Base-by-base conservation (phyloP, 495 filamentous ascomycete species). In the Trichoderma parareesei region DNA sequence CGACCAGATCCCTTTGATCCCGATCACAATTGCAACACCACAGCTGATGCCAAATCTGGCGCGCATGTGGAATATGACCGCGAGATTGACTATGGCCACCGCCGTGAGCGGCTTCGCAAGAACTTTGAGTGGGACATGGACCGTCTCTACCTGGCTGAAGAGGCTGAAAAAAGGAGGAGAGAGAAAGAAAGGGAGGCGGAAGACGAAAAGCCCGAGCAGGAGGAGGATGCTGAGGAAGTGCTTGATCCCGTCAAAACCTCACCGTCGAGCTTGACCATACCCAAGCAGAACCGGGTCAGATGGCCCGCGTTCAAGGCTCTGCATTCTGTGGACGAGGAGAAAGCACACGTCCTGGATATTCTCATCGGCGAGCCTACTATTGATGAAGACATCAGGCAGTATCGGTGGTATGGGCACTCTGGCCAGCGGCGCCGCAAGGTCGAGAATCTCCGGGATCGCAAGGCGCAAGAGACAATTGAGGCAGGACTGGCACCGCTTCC, bases 111-210 rank as follows among this genome's bases (percentile, higher is more conserved):
- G 38, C 38, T 42, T 9, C 60, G 60, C 0, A 62, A 20, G 60
- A 62, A 40, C 18, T 62, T 62, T 43, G 60, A 62, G 35, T 62
- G 60, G 60, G 60, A 62, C 7, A 41, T 62, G 60, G 60, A 62
- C 20, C 60, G 60, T 20, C 60, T 62, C 20, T 62, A 40, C 38
- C 35, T 42, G 20, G 38, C 18, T 8, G 60, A 62, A 42, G 60
- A 62, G 9, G 11, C 38, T 1, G 60, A 40, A 4, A 42, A 10
- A 18, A 10, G 38, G 7, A 38, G 38, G 4, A 38, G 35, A 42
- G 4, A 7, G 5, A 62, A 40, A 20, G 60, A 38, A 20, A 16
- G 13, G 13, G 44, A 48, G 3, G 44, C 44, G 5, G 16, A 48
- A 14, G 44, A 48, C 27, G 27, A 27, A 27, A 27, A 27, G 27